These are phyloP conservation scores for Metrosideros polymorpha DNA, from an alignment of 441 rosid genomes.

Conservation along the genomic window DNA sequence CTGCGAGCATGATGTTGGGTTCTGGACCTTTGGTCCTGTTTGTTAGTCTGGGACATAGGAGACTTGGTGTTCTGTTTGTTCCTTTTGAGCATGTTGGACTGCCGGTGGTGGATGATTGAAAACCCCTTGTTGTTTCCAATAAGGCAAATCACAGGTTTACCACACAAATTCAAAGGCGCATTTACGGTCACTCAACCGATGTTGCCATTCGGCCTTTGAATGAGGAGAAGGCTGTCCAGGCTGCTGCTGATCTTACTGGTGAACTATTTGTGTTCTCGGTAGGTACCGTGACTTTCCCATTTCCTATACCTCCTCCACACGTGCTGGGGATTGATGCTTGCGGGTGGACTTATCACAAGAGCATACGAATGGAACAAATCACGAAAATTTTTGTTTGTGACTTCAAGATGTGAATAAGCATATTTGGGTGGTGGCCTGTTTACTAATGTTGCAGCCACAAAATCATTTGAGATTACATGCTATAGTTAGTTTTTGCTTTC, in stretches of 20 bases:
- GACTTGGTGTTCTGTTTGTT: not conserved
- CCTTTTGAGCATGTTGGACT: not conserved
- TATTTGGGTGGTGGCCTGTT: not conserved
- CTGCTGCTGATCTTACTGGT: constrained; percentile 74
- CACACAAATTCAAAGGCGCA: constrained; percentile 56
- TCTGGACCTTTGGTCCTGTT: not conserved
- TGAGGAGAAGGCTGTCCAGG: constrained; percentile 82
- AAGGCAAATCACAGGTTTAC: constrained; percentile 75
- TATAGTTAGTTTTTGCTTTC: not conserved
- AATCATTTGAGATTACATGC: not conserved
- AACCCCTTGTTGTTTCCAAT: not conserved
- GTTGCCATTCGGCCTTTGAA: constrained; percentile 65
- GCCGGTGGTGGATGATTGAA: not conserved
- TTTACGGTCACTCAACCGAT: constrained; percentile 57
- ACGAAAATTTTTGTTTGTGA: not conserved
- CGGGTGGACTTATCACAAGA: not conserved
- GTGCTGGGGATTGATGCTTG: not conserved
- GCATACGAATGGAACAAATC: not conserved
- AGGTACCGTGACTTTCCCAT: not conserved
- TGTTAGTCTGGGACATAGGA: not conserved
- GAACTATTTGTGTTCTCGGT: constrained; percentile 79
- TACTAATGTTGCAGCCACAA: not conserved
- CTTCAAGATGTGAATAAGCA: not conserved
- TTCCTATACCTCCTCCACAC: not conserved
- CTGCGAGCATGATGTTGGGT: not conserved